These are phyloP conservation scores for Termitomyces sp. DNA, from an alignment of 1,284 basidiomycete genomes.

Conservation along the genomic window DNA sequence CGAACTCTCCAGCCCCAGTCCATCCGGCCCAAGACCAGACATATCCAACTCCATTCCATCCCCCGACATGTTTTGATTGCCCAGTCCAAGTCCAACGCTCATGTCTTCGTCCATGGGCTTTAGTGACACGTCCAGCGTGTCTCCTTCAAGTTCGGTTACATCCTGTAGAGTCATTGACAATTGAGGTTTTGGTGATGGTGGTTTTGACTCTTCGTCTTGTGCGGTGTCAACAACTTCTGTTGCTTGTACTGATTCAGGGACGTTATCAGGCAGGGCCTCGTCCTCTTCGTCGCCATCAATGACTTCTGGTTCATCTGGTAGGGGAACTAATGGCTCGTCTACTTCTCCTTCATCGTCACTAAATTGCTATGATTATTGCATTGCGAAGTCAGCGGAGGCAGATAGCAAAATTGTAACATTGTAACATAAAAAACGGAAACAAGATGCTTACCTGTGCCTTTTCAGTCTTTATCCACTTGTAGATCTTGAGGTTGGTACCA, in stretches of 20 bases:
- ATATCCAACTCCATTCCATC: conserved; percentile 50
- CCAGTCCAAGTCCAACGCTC: conserved; percentile 28
- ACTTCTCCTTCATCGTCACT: conserved; percentile 74
- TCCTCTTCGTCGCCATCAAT: conserved; percentile 69
- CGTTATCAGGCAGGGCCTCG: conserved; percentile 32
- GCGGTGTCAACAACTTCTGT: conserved; percentile 24
- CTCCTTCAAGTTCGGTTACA: conserved; percentile 26
- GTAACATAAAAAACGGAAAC: neutral
- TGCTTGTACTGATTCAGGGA: conserved; percentile 26
- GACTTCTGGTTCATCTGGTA: conserved; percentile 68
- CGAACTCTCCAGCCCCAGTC: conserved; percentile 47
- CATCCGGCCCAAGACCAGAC: conserved; percentile 58
- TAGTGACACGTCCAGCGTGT: conserved; percentile 42
- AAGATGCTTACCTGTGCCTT: conserved; percentile 53
- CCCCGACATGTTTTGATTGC: conserved; percentile 25
- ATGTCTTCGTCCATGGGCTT: conserved; percentile 42
- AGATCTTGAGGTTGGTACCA: conserved; percentile 58
- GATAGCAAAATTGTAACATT: too few species aligned
- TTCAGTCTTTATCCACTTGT: conserved; percentile 72
- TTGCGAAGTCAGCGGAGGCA: conserved; percentile 2
- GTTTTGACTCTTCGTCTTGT: conserved; percentile 51
- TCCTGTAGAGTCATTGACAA: conserved; percentile 34
- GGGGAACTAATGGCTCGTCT: conserved; percentile 69
- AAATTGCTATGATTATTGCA: conserved; percentile 52
- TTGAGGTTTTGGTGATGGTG: conserved; percentile 57